Base-by-base conservation (phyloP, 306 rosid genomes). In the Lathyrus sativus region DNA sequence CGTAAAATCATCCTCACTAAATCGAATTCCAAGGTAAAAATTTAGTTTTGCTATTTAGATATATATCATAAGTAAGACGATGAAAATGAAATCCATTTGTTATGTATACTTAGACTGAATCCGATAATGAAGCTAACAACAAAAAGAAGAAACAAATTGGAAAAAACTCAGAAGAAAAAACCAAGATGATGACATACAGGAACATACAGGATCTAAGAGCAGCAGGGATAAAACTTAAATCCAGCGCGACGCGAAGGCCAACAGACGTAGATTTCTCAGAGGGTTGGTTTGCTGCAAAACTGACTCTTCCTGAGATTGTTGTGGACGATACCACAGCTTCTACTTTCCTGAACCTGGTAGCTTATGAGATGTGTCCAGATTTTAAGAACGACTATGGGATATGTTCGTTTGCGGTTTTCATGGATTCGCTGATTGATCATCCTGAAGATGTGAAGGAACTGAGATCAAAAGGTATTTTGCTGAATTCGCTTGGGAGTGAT, bases 311-410 rank as follows among this genome's bases (percentile, higher is more conserved):
- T 1, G 35, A 37, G 22, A 49, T 71, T 1, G 29, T 33, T 0
- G 68, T 71, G 41, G 73, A 77, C 6, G 73, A 77, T 17, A 44
- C 59, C 2, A 71, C 53, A 29, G 73, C 55, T 9, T 49, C 75
- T 0, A 70, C 54, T 13, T 60, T 4, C 50, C 50, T 44, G 3
- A 44, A 44, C 50, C 50, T 44, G 8, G 13, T 44, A 13, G 50
- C 50, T 68, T 11, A 50, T 4, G 72, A 67, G 50, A 80, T 80
- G 84, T 76, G 85, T 41, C 81, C 76, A 0, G 86, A 74, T 65
- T 69, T 75, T 62, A 0, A 11, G 4, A 78, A 80, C 4, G 18
- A 81, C 3, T 79, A 68, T 2, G 85, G 26, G 14, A 67, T 76
- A 12, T 58, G 70, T 69, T 82, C 81, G 0, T 85, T 57, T 4